Conservation (phyloP, 1,284 basidiomycete species). For the Cutaneotrichosporon sp. region DNA sequence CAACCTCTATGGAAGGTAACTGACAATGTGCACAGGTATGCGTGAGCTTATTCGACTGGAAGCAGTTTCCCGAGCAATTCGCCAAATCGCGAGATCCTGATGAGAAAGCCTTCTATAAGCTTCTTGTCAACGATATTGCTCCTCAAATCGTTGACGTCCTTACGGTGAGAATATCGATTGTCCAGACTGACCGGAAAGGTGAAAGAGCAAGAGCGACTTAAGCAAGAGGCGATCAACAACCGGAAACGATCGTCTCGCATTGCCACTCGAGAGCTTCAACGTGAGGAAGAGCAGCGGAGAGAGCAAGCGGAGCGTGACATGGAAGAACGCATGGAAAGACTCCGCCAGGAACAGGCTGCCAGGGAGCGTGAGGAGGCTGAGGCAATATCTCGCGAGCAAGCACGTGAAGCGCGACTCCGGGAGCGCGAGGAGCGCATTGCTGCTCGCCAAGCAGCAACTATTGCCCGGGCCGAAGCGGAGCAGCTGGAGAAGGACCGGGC, state of each 20-base stretch:
- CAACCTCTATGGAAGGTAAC: background rate
- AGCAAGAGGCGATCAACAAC: constrained; percentile 49
- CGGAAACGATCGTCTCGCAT: constrained; percentile 54
- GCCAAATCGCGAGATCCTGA: constrained; percentile 50
- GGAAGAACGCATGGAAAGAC: constrained; percentile 49
- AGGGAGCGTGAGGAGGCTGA: constrained; percentile 38
- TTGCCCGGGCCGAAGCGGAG: constrained; percentile 40
- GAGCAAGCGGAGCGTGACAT: constrained; percentile 47
- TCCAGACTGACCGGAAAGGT: constrained; percentile 16
- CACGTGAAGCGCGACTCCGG: constrained; percentile 47
- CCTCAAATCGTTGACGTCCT: constrained; percentile 49
- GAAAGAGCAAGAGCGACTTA: constrained; percentile 45
- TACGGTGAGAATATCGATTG: constrained; percentile 28
- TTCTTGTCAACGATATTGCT: constrained; percentile 47
- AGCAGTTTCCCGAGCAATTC: constrained; percentile 50
- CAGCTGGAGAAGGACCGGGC: constrained; percentile 26
- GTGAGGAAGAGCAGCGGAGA: constrained; percentile 48
- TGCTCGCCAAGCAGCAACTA: constrained; percentile 48
- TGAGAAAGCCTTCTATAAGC: constrained; percentile 50
- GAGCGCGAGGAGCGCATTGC: constrained; percentile 47
- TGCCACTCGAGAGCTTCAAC: constrained; percentile 51
- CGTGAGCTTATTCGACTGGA: constrained; percentile 51
- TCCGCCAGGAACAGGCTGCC: constrained; percentile 42
- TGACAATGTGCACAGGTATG: constrained; percentile 44
- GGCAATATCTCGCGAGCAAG: constrained; percentile 39